Conservation (phyloP, 2,329 filamentous ascomycete genomes). For the Ophiocordyceps australis region DNA sequence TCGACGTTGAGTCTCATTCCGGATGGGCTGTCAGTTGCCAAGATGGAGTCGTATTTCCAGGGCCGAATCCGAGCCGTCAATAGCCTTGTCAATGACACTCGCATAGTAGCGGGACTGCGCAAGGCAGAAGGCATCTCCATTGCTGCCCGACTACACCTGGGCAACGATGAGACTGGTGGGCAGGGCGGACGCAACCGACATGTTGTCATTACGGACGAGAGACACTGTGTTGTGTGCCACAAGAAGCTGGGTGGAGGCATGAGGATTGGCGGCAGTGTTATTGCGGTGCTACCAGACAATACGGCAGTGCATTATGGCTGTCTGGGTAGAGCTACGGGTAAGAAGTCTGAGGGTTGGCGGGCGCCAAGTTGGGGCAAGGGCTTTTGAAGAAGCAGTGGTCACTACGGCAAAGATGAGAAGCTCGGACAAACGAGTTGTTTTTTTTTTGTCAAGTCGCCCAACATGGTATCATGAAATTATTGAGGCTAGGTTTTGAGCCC, state of each 20-base stretch:
- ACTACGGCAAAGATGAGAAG: no score
- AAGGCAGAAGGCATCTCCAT: slow-evolving; percentile 65
- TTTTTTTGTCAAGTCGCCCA: no score
- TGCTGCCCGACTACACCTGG: slow-evolving; percentile 56
- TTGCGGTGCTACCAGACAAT: slow-evolving; percentile 76
- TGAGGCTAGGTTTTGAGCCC: no score
- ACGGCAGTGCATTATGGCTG: slow-evolving; percentile 71
- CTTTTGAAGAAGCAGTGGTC: slow-evolving; percentile 8
- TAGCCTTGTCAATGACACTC: slow-evolving; percentile 60
- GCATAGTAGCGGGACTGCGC: slow-evolving; percentile 58
- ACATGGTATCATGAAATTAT: no score
- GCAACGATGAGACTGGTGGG: slow-evolving; percentile 37
- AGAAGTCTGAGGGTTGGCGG: slow-evolving; percentile 13
- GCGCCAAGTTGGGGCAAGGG: slow-evolving; percentile 18
- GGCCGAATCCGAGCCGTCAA: slow-evolving; percentile 80
- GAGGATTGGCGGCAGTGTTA: slow-evolving; percentile 75
- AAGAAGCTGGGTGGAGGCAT: slow-evolving; percentile 77
- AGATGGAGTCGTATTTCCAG: slow-evolving; percentile 80
- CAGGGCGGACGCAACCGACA: slow-evolving; percentile 39
- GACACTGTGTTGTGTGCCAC: slow-evolving; percentile 81
- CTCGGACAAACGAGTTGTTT: no score
- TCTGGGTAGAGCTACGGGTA: slow-evolving; percentile 29
- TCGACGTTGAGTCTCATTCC: slow-evolving; percentile 80
- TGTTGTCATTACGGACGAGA: slow-evolving; percentile 72
- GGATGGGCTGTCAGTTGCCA: slow-evolving; percentile 53